Percentiles rank a stretch among this genome's conserved stretches.
These are phyloP conservation scores for Penicillium sp. DNA, from an alignment of 2,329 filamentous ascomycete genomes.

Conservation along the genomic window DNA sequence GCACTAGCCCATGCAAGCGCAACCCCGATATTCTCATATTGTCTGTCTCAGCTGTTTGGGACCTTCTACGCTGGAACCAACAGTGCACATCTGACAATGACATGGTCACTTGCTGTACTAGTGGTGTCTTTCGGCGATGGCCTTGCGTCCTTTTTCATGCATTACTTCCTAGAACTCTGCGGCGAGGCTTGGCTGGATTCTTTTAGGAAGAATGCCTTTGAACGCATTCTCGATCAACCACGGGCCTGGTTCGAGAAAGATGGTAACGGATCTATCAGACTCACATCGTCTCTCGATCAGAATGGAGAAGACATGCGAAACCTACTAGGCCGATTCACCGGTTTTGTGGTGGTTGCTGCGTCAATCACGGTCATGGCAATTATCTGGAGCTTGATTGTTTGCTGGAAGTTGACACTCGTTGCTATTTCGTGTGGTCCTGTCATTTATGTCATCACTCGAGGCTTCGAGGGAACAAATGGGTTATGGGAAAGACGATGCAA, in stretches of 20 bases:
- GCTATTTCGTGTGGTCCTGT: constrained; percentile 67
- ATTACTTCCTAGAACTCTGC: constrained; percentile 69
- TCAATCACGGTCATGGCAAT: constrained; percentile 69
- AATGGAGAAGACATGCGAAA: constrained; percentile 87
- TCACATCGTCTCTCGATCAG: constrained; percentile 73
- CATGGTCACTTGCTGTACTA: constrained; percentile 70
- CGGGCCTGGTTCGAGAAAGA: constrained; percentile 74
- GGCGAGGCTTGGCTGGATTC: constrained; percentile 76
- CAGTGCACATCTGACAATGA: constrained; percentile 53
- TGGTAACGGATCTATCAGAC: constrained; percentile 60
- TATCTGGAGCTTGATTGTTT: constrained; percentile 69
- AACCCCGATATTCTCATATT: constrained; percentile 73
- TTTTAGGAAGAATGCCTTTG: constrained; percentile 67
- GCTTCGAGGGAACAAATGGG: constrained; percentile 64
- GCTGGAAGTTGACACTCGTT: constrained; percentile 80
- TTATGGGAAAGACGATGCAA: constrained; percentile 73
- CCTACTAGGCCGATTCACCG: constrained; percentile 74
- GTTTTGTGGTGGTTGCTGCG: constrained; percentile 64
- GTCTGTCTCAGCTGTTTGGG: constrained; percentile 69
- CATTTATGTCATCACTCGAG: constrained; percentile 64
- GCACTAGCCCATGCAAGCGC: constrained; percentile 65
- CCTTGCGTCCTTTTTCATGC: constrained; percentile 62
- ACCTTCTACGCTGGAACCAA: constrained; percentile 63
- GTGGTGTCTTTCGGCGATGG: constrained; percentile 68
- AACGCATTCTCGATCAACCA: constrained; percentile 71